A percentile compares a stretch with the other conserved stretches of the same genome.
These are phyloP conservation scores for Hypoxylon subgilvum DNA, from an alignment of 495 filamentous ascomycete genomes.

Conservation along the genomic window DNA sequence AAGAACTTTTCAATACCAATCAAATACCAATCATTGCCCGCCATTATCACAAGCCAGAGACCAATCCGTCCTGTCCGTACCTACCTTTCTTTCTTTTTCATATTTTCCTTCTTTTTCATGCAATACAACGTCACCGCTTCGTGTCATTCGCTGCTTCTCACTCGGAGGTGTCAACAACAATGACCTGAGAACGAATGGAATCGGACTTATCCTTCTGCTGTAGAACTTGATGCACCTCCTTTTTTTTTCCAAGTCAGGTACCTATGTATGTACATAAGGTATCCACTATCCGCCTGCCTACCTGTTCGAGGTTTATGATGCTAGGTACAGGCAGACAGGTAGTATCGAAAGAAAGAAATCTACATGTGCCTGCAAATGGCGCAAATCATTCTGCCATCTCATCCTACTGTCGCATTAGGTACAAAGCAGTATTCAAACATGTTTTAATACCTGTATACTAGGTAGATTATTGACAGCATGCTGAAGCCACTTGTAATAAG, in stretches of 20 bases:
- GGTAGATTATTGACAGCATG: no score
- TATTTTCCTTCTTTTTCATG: conserved; percentile 27
- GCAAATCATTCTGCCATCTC: background rate
- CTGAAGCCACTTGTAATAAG: conserved; percentile 17
- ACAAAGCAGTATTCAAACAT: conserved; percentile 2
- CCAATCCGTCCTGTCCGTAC: background rate
- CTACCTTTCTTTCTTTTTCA: no score
- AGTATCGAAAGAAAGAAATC: background rate
- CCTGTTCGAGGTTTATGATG: no score
- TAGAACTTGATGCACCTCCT: conserved; percentile 30
- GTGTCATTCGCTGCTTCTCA: conserved; percentile 19
- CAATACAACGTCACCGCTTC: conserved; percentile 36
- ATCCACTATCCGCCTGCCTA: no score
- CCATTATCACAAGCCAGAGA: conserved; percentile 19
- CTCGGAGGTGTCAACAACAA: conserved; percentile 18
- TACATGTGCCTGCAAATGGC: background rate
- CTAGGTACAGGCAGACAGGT: no score
- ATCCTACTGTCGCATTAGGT: conserved; percentile 14
- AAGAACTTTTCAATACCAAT: no score
- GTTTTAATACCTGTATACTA: no score
- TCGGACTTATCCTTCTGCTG: conserved; percentile 19
- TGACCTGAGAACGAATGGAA: conserved; percentile 24
- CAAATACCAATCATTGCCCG: no score
- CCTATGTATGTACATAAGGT: background rate
- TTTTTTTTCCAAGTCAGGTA: conserved; percentile 32